These are phyloP conservation scores for Plasmopara muralis DNA, from an alignment of 352 stramenopile genomes.

Conservation along the genomic window DNA sequence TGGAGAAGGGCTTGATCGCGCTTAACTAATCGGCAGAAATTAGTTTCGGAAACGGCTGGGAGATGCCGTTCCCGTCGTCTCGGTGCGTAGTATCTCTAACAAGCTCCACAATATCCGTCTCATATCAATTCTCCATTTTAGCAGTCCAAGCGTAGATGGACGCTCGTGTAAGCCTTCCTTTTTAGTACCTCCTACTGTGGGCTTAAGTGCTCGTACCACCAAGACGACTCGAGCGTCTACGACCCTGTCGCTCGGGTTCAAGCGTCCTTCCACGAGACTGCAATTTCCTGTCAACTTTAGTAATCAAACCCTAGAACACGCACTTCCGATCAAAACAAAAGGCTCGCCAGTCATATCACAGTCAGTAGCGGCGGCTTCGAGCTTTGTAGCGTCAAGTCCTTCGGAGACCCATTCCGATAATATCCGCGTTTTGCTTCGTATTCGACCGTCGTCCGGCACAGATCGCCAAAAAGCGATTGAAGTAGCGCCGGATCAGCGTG, in stretches of 20 bases:
- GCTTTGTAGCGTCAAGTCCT: constrained; percentile 6
- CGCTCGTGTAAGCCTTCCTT: constrained; percentile 19
- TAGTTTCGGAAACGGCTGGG: constrained; percentile 1
- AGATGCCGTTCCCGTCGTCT: constrained; percentile 30
- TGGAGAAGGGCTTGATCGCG: constrained; percentile 5
- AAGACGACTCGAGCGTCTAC: constrained; percentile 1
- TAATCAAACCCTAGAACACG: constrained; percentile 14
- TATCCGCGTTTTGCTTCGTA: constrained; percentile 69
- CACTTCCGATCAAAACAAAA: constrained; percentile 2
- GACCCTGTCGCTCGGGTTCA: constrained; percentile 9
- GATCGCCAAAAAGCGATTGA: constrained; percentile 46
- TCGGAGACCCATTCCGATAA: constrained; percentile 34
- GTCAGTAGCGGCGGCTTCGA: constrained; percentile 4
- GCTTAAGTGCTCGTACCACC: background rate
- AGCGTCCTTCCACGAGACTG: constrained; percentile 16
- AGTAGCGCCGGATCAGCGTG: constrained; percentile 45
- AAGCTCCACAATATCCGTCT: background rate
- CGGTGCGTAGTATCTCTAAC: constrained; percentile 12
- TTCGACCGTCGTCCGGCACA: constrained; percentile 22
- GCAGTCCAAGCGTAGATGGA: constrained; percentile 18
- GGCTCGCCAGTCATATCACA: background rate
- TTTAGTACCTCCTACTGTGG: constrained; percentile 14
- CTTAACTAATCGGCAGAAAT: constrained; percentile 6
- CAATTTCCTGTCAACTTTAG: constrained; percentile 7
- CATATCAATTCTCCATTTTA: constrained; percentile 4